Evolutionary conservation across 768 basidiomycete species (phyloP), one percentile per base, ranked within the genome.

Genomic region (Flagelloscypha sp.): DNA sequence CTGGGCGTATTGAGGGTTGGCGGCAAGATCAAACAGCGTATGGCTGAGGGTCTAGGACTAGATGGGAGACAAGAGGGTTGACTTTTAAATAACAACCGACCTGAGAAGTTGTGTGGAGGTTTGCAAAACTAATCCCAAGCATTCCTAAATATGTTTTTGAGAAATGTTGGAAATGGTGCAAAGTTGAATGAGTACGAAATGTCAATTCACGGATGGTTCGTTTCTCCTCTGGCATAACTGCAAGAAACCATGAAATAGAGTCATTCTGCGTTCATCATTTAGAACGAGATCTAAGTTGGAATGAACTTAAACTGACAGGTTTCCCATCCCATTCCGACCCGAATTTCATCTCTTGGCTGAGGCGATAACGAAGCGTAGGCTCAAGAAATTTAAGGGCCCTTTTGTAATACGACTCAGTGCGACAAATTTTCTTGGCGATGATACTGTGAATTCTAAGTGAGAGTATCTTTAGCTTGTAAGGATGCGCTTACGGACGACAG

Each of bases 211-310:
- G 34, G 4, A 47, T 17, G 1, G 45, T 42, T 15, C 35, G 36
- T 19, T 54, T 46, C 10, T 39, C 29, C 2, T 37, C 42, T 20
- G 38, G 35, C 0, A 37, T 37, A 13, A 45, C 57, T 9, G 48
- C 49, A 24, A 54, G 46, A 25, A 62, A 36, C 61, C 62, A 66
- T 25, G 49, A 50, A 4, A 65, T 47, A 31, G 62, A 33, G 30
- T 65, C 61, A 25, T 54, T 56, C 62, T 63, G n/a, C n/a, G 27
- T 7, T n/a, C 20, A 6, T 29, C 35, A 23, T 37, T 7, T 25
- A 16, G 24, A 36, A 41, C 46, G 40, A 38, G 33, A 27, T 24
- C 35, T 30, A 32, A 45, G 38, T 27, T 7, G 18, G 13, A 12
- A 2, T n/a, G 12, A 28, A 4, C 5, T 7, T 4, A 6, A 15